Evolutionary conservation across 163 green algal species (phyloP), one percentile per base, ranked within the genome.

Genomic region (Chlorella variabilis): DNA sequence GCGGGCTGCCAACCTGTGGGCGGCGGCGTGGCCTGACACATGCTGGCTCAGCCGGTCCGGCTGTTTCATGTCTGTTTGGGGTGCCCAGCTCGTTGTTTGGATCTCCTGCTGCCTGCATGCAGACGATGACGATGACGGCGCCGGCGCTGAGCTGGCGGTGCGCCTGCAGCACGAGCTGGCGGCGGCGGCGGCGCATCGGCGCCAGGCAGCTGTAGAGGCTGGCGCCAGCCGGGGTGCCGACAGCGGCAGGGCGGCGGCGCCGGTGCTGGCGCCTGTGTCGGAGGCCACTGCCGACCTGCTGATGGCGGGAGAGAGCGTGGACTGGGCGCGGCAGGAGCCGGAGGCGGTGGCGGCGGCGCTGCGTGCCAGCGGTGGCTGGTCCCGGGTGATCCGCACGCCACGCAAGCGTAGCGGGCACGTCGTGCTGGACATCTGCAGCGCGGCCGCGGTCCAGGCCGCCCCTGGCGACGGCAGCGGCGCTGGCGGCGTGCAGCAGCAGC

Each of bases 391-490:
- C n/a, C 86, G 91, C 31, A 77, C 80, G 34, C 93, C 93, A 1
- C 84, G 90, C n/a, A 94, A 91, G 81, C 83, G 88, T 2, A 77
- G 78, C 31, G 80, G 87, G 34, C 93, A 96, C 78, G 83, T 95
- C 36, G 73, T 96, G 20, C 68, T 96, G 2, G 93, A 96, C 76
- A 29, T 96, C 23, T 97, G 93, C 77, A 86, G 71, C 34, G 74
- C 83, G 5, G 51, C 31, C 39, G 75, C 36, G 69, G 34, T 34
- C 78, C 56, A 45, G 39, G 8, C 3, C 6, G 65, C 13, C 2
- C 8, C n/a, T n/a, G n/a, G n/a, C n/a, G n/a, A 36, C 18, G 3
- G 21, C 20, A 6, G 23, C 6, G 54, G 54, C 23, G 23, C 54
- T n/a, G 54, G 23, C 54, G 23, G 54, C 23, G 23, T 33, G 45